phyloP scores from a whole-genome alignment of 2,329 filamentous ascomycete genomes.

The Fusarium sambucinum region DNA sequence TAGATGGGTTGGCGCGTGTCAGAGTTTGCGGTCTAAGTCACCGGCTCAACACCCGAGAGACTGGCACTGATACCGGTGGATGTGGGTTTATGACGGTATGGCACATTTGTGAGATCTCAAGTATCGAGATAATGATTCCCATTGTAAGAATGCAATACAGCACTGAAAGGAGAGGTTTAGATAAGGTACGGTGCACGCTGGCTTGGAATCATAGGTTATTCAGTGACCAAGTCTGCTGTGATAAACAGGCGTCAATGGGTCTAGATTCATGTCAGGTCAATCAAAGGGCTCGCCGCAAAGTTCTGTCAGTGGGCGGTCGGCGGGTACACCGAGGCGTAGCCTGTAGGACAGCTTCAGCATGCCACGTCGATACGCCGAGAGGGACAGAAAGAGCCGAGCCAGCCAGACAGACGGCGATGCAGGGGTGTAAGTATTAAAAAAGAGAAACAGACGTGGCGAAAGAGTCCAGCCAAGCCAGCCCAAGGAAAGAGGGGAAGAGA shows the following conservation, averaged over 20 bases:
- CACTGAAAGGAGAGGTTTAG: neutral
- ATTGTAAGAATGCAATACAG: neutral
- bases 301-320: conserved; percentile 7
- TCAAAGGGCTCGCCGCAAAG: conserved; percentile 1
- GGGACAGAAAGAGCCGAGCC: neutral
- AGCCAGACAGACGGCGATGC: neutral
- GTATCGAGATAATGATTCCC: neutral
- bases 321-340: conserved; percentile 21
- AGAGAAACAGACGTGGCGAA: conserved; percentile 32
- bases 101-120: conserved; percentile 14
- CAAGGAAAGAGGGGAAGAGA: conserved; percentile 39
- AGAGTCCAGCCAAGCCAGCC: neutral
- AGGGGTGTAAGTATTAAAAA: conserved; percentile 22
- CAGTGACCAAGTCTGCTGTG: conserved; percentile 3
- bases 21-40: conserved; percentile 28
- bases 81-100: conserved; percentile 38
- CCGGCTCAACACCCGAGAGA: conserved; percentile 39
- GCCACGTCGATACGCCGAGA: conserved; percentile 29
- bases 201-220: neutral
- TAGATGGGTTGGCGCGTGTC: conserved; percentile 27
- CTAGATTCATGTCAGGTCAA: conserved; percentile 17
- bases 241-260: conserved; percentile 1
- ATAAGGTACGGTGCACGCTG: neutral
- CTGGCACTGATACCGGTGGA: conserved; percentile 41
- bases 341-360: conserved; percentile 25